Conservation (phyloP, 208 protist species). For the Strigomonas culicis region DNA sequence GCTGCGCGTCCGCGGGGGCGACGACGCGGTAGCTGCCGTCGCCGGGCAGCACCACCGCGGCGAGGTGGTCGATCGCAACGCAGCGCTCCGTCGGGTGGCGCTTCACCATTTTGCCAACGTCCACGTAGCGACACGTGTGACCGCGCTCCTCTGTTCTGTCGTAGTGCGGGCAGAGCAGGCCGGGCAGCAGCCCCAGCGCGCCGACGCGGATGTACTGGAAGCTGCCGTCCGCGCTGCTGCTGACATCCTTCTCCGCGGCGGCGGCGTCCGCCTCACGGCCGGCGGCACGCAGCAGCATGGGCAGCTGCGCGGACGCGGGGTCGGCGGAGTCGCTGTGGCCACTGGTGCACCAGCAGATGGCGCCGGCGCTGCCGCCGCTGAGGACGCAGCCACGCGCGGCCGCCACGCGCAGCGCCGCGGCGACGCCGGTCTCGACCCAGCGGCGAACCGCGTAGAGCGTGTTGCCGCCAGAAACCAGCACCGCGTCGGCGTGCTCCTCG, state of each 20-base stretch:
- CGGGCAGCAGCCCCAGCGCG: conserved; percentile 72
- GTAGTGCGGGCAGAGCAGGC: conserved; percentile 85
- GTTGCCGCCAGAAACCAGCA: conserved; percentile 88
- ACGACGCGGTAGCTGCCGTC: conserved; percentile 73
- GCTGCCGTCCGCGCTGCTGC: conserved; percentile 8
- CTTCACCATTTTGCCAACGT: conserved; percentile 84
- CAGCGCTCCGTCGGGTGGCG: conserved; percentile 87
- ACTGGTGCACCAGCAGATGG: conserved; percentile 88
- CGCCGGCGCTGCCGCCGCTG: conserved; percentile 83
- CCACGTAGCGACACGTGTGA: conserved; percentile 47
- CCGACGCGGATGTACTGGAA: conserved; percentile 89
- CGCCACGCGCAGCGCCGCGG: conserved; percentile 33
- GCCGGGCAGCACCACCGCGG: conserved; percentile 64
- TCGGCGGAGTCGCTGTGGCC: conserved; percentile 90
- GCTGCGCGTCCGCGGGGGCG: conserved; percentile 43
- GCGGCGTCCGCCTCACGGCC: conserved; percentile 19
- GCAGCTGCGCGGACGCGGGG: conserved; percentile 61
- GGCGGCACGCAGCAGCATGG: conserved; percentile 31
- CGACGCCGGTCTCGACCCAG: conserved; percentile 83
- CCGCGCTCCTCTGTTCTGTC: conserved; percentile 70
- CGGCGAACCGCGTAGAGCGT: conserved; percentile 87
- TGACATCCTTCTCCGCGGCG: conserved; percentile 2
- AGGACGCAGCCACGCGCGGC: conserved; percentile 49
- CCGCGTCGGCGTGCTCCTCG: conserved; percentile 43
- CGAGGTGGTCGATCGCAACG: conserved; percentile 86